These are phyloP conservation scores for Pichia sp. DNA, from an alignment of 1,139 yeast species.

Conservation along the genomic window DNA sequence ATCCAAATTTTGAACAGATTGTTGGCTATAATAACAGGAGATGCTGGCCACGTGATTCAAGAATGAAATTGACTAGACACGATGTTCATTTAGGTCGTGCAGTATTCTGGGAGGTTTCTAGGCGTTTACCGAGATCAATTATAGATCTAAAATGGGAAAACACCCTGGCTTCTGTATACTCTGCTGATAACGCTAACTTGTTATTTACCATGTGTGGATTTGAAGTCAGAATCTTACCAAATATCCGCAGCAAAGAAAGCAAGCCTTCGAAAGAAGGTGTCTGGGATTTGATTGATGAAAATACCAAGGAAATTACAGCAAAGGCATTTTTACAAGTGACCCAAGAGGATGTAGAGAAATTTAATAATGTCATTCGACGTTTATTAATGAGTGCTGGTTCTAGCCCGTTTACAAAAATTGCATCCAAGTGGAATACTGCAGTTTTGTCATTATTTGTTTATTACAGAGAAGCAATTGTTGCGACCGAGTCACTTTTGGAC, in stretches of 20 bases:
- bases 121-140: constrained; percentile 70
- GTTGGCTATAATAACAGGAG: constrained; percentile 81
- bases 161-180: constrained; percentile 79
- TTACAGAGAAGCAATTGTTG: constrained; percentile 85
- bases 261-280: constrained; percentile 57
- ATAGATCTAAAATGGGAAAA: constrained; percentile 75
- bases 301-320: constrained; percentile 80
- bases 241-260: constrained; percentile 39
- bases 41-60: constrained; percentile 91
- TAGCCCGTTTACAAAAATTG: constrained; percentile 89
- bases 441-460: constrained; percentile 80
- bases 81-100: constrained; percentile 94
- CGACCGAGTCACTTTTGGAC: constrained; percentile 75
- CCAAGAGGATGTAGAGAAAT: constrained; percentile 67
- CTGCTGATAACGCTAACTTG: constrained; percentile 81
- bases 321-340: constrained; percentile 83
- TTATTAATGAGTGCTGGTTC: constrained; percentile 94
- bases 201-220: constrained; percentile 92
- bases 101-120: constrained; percentile 81
- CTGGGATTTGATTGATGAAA: constrained; percentile 76
- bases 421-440: constrained; percentile 95
- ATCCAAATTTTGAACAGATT: constrained; percentile 82
- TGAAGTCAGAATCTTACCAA: constrained; percentile 85
- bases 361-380: constrained; percentile 80
- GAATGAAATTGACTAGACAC: constrained; percentile 86